These are phyloP conservation scores for Cystobasidium ongulense DNA, from an alignment of 768 basidiomycete species.

Conservation along the genomic window DNA sequence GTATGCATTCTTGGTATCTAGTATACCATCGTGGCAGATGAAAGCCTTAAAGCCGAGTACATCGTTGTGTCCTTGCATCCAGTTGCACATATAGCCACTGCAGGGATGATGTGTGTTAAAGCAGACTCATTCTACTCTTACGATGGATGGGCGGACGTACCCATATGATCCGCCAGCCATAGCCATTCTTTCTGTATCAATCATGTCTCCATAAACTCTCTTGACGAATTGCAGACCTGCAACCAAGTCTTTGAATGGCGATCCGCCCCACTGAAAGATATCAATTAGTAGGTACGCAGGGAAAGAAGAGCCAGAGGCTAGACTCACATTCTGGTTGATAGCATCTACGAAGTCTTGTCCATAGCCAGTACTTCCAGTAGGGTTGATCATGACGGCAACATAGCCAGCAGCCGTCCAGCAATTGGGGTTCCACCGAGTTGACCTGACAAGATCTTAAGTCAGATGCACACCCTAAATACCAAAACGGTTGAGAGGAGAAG, in stretches of 20 bases:
- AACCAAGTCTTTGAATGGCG: constrained; percentile 45
- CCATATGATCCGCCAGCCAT: constrained; percentile 55
- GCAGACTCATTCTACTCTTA: no score
- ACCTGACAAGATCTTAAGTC: neutral
- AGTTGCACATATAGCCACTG: neutral
- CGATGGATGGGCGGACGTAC: neutral
- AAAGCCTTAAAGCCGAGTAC: constrained; percentile 84
- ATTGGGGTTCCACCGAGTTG: constrained; percentile 75
- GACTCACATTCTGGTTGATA: constrained; percentile 39
- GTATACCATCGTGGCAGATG: constrained; percentile 81
- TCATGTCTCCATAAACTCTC: constrained; percentile 43
- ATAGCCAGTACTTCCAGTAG: constrained; percentile 69
- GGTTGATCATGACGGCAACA: constrained; percentile 77
- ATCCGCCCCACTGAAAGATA: constrained; percentile 47
- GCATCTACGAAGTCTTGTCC: constrained; percentile 29
- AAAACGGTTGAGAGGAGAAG: neutral
- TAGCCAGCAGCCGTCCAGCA: constrained; percentile 84
- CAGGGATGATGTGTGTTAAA: neutral
- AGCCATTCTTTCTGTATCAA: constrained; percentile 46
- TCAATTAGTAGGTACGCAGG: neutral
- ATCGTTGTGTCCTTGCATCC: constrained; percentile 70
- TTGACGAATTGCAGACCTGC: constrained; percentile 45
- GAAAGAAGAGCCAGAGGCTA: constrained; percentile 35
- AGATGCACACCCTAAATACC: neutral
- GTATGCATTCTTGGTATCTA: constrained; percentile 58